A percentile compares a stretch with the other conserved stretches of the same genome.
phyloP scores from a whole-genome alignment of 1,284 basidiomycete species.

The Cryptococcus sp. region DNA sequence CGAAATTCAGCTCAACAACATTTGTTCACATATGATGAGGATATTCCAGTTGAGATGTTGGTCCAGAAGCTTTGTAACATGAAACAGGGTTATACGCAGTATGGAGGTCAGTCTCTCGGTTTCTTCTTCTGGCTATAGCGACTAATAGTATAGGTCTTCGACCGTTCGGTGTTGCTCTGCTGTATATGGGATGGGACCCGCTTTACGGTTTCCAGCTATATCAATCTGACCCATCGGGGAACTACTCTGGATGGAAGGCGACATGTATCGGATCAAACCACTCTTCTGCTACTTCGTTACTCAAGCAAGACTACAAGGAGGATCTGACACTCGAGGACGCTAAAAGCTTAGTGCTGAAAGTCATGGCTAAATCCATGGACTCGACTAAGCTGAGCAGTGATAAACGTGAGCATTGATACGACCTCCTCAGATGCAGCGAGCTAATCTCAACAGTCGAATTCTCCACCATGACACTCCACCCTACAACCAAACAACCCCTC shows the following conservation, averaged over 20 bases:
- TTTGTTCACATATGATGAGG: conserved; percentile 86
- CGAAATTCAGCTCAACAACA: conserved; percentile 86
- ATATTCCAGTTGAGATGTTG: conserved; percentile 94
- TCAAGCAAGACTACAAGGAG: conserved; percentile 99
- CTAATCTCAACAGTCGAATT: conserved; percentile 71
- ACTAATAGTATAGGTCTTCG: conserved; percentile 64
- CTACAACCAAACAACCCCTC: conserved; percentile 69
- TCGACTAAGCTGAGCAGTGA: conserved; percentile 92
- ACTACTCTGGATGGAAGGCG: conserved; percentile 99
- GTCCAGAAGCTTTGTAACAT: conserved; percentile 91
- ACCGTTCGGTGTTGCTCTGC: conserved; percentile 93
- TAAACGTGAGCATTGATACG: conserved; percentile 61
- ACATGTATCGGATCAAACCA: conserved; percentile 97
- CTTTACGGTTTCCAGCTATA: conserved; percentile 97
- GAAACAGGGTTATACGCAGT: conserved; percentile 99
- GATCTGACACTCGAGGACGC: conserved; percentile 85
- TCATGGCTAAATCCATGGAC: conserved; percentile 99
- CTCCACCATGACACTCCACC: conserved; percentile 82
- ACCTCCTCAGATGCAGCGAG: too few relatives aligned
- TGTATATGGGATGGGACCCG: conserved; percentile 94
- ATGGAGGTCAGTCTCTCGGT: conserved; percentile 63
- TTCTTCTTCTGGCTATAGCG: background rate
- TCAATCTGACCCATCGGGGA: conserved; percentile 96
- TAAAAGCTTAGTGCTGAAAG: conserved; percentile 82
- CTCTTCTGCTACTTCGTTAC: conserved; percentile 57